A percentile compares a stretch with the other conserved stretches of the same genome.
phyloP scores from a whole-genome alignment of 345 rosid genomes.

The Sonneratia caseolaris region DNA sequence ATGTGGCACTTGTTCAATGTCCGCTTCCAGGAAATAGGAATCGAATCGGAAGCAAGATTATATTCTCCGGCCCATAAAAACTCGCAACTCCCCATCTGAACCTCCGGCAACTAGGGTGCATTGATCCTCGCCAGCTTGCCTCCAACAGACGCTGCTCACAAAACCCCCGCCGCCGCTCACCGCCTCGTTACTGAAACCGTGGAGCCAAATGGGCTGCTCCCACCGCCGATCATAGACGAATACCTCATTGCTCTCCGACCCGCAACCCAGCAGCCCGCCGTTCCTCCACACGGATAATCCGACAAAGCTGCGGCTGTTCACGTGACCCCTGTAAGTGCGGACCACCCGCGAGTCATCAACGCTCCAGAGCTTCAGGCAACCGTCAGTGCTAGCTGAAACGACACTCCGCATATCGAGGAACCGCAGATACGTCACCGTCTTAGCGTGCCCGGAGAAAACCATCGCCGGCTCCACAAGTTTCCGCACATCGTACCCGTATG shows the following conservation, averaged over 20 bases:
- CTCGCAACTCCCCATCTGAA: constrained; percentile 60
- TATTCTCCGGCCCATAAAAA: constrained; percentile 40
- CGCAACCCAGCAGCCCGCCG: constrained; percentile 69
- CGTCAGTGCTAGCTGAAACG: constrained; percentile 57
- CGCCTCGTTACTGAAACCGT: constrained; percentile 22
- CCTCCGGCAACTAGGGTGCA: constrained; percentile 75
- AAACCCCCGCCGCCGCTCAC: constrained; percentile 11
- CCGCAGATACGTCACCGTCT: constrained; percentile 59
- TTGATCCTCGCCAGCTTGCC: constrained; percentile 49
- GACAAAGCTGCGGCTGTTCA: constrained; percentile 58
- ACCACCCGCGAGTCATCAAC: constrained; percentile 15
- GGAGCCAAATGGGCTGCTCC: constrained; percentile 72
- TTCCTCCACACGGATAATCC: constrained; percentile 74
- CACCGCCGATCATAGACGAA: constrained; percentile 72
- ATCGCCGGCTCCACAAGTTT: constrained; percentile 31
- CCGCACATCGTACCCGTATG: constrained; percentile 60
- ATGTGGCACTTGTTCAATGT: no score
- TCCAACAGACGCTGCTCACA: constrained; percentile 54
- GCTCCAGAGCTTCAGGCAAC: constrained; percentile 67
- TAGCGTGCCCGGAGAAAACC: constrained; percentile 48
- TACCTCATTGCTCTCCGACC: constrained; percentile 67
- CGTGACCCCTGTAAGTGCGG: constrained; percentile 62
- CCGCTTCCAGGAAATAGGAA: neutral
- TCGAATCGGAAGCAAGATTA: neutral
- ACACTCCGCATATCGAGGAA: constrained; percentile 34